Evolutionary conservation across 257 asterid genomes (phyloP).

Genomic region (Sherardia arvensis): DNA sequence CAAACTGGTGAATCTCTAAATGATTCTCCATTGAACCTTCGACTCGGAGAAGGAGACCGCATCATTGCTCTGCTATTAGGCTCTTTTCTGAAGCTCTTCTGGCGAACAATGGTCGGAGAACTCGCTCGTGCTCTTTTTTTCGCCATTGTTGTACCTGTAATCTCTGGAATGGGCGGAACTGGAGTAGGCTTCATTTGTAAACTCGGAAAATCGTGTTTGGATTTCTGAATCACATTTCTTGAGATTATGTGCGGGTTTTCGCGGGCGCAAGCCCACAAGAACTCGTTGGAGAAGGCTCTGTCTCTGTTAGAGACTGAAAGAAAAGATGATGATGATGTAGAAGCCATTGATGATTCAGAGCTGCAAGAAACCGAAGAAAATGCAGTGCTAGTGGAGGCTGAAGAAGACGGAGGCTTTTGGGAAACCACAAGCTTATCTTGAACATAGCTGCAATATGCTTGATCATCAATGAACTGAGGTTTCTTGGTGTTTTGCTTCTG

Average conservation of each 20-base stretch:
- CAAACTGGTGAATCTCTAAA: constrained; percentile 14
- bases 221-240: constrained; percentile 9
- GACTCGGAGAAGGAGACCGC: constrained; percentile 64
- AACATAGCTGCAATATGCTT: constrained; percentile 21
- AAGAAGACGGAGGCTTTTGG: constrained; percentile 33
- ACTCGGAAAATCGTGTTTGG: neutral
- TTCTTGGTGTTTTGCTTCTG: constrained; percentile 23
- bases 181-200: constrained; percentile 8
- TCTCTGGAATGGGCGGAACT: constrained; percentile 18
- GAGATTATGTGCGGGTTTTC: constrained; percentile 48
- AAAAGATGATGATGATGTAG: constrained; percentile 23
- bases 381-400: constrained; percentile 22
- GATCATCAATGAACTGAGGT: neutral
- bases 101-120: constrained; percentile 50
- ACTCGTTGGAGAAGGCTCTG: constrained; percentile 56
- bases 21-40: constrained; percentile 39
- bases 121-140: constrained; percentile 51
- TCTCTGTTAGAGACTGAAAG: constrained; percentile 29
- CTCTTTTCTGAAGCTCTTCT: constrained; percentile 59
- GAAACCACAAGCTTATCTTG: constrained; percentile 59
- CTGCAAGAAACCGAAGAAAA: constrained; percentile 37
- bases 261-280: constrained; percentile 46
- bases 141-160: constrained; percentile 18
- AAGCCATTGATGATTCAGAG: constrained; percentile 18
- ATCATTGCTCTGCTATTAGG: constrained; percentile 16